Base-by-base conservation (phyloP, 2,329 filamentous ascomycete species). In the Ophiostoma angusticollis region DNA sequence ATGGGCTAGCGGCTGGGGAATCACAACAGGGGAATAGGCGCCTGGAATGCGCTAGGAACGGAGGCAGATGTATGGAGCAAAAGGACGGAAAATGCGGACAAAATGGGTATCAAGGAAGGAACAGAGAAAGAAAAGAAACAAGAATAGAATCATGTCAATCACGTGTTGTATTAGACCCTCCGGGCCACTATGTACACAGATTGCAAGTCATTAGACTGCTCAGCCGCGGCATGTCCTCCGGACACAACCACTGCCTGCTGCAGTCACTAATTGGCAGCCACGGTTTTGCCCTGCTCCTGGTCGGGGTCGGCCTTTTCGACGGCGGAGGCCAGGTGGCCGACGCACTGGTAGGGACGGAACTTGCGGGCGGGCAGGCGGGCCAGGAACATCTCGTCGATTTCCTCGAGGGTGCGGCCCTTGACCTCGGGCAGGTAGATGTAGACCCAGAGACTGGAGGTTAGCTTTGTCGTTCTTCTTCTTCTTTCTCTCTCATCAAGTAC, bases 381-480 rank as follows among this genome's bases (percentile, higher is more conserved):
- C 46, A 63, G 57, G 38, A 56, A 55, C 65, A 74, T 71, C 46
- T 72, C 66, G 37, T 71, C 67, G 42, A 71, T 70, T 45, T 73
- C 67, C 50, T 68, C 68, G 4, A 71, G 54, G 0, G 62, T 71
- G 17, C 65, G 60, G 33, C 61, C 66, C 52, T 71, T 70, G 36
- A 68, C 67, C 49, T 73, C 69, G 0, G 70, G 69, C 0, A 72
- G 52, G 52, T 59, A 72, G 41, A 69, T 59, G 47, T 59, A 70
- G 21, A 68, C 58, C 58, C 58, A 61, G 7, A 44, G 34, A 14
- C 50, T 53, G 19, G 25, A 14, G 7, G n/a, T n/a, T n/a, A n/a
- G n/a, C n/a, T n/a, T n/a, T n/a, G n/a, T n/a, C n/a, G n/a, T n/a
- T n/a, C n/a, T n/a, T n/a, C n/a, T n/a, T n/a, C n/a, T n/a, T n/a